Evolutionary conservation across 1,284 basidiomycete species (phyloP).

Genomic region (Nidula niveotomentosa): DNA sequence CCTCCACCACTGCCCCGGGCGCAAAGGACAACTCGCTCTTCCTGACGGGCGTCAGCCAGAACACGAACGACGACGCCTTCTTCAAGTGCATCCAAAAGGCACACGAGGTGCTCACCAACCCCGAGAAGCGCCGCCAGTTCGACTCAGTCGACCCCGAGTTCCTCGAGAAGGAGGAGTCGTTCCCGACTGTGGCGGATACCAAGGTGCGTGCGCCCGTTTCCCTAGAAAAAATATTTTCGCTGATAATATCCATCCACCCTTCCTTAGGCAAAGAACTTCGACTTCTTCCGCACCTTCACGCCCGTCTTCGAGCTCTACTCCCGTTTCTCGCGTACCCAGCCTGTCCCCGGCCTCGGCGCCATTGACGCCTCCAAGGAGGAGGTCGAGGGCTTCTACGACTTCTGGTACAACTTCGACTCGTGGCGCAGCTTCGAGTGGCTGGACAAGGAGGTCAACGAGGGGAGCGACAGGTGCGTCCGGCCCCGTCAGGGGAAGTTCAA

Average conservation of each 20-base stretch:
- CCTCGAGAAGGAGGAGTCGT: conserved; percentile 74
- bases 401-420: conserved; percentile 99
- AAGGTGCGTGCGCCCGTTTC: too few relatives aligned
- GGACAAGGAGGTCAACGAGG: conserved; percentile 99
- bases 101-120: conserved; percentile 86
- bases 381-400: conserved; percentile 96
- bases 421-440: conserved; percentile 99
- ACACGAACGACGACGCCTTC: conserved; percentile 93
- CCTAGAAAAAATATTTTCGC: too few relatives aligned
- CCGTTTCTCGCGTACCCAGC: conserved; percentile 87
- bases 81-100: conserved; percentile 99
- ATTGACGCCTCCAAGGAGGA: conserved; percentile 75
- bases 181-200: conserved; percentile 47
- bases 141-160: conserved; percentile 92
- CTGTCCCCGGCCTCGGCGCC: conserved; percentile 84
- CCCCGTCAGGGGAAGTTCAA: too few relatives aligned
- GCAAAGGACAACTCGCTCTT: conserved; percentile 17
- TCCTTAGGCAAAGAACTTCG: conserved; percentile 51
- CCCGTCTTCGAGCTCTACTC: conserved; percentile 91
- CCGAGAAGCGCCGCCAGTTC: conserved; percentile 91
- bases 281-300: conserved; percentile 61
- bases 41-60: conserved; percentile 37
- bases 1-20: conserved; percentile 56
- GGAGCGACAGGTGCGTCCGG: conserved; percentile 82
- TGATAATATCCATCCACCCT: conserved; percentile 36